Base-by-base conservation (phyloP, 805 yeast species). In the Cyberlindnera mycetangii region DNA sequence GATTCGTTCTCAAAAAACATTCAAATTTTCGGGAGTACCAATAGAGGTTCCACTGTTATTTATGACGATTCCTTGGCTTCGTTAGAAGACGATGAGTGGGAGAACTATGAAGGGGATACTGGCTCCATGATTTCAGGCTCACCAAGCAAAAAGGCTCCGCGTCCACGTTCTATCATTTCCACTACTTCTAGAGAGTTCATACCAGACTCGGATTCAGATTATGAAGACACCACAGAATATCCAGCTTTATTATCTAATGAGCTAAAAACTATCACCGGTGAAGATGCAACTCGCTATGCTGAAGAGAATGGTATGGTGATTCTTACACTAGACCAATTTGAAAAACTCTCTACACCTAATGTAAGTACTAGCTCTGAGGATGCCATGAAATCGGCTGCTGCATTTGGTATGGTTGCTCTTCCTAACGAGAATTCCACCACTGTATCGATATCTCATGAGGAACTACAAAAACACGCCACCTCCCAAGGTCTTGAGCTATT, bases 281-380 rank as follows among this genome's bases (percentile, higher is more conserved):
- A 42, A 4, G 62, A 61, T n/a, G 55, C 67, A 15, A 56, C 63
- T 40, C 39, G 52, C 9, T 66, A 61, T 42, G 70, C 68, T 7
- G 49, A 55, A 9, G 45, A 50, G 19, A 60, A 65, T 41, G 53
- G 57, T 14, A 39, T 66, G 37, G 61, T 65, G 1, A 24, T 63
- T n/a, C 33, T 64, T 7, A 60, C 61, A 15, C 19, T 37, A 11
- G 47, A 45, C 3, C 61, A 64, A 18, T 62, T 45, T 17, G 39
- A 43, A 17, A 36, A 19, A 14, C 30, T 45, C 14, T 27, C 37
- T 8, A 21, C 22, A 3, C 14, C 16, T 9, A 24, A 32, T 4
- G 3, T 10, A 28, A 10, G n/a, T 15, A 9, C 37, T 39, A 21
- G 22, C 27, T 9, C 44, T 9, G 52, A 47, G 17, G 51, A 56